Conservation (phyloP, 106 monocot genomes). For the Phalaenopsis aphrodite region DNA sequence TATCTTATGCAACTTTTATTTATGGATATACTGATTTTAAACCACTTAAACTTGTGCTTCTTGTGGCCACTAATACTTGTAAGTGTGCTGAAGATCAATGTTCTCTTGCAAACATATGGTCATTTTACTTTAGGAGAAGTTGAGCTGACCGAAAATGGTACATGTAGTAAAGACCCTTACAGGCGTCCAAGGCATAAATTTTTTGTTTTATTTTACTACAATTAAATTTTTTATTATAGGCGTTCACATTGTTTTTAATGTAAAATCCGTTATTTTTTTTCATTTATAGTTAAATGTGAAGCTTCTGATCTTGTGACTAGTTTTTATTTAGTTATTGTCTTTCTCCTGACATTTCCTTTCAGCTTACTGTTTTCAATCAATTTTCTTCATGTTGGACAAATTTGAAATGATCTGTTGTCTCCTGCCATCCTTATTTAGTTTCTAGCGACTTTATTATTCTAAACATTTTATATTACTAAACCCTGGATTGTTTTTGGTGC, state of each 20-base stretch:
- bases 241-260: background rate
- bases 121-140: background rate
- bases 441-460: background rate
- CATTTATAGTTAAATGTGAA: background rate
- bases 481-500: background rate
- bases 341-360: background rate
- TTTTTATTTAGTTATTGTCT: background rate
- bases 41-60: background rate
- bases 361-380: conserved; percentile 1
- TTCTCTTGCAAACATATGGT: background rate
- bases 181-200: background rate
- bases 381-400: background rate
- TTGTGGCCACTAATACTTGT: background rate
- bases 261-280: background rate
- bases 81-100: background rate
- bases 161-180: background rate
- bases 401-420: background rate
- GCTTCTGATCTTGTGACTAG: background rate
- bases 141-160: background rate
- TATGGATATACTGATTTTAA: background rate
- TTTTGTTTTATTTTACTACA: background rate
- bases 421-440: background rate
- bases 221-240: background rate
- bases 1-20: background rate
- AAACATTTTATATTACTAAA: background rate